Evolutionary conservation across 306 rosid species (phyloP).

Genomic region (Quercus variabilis): DNA sequence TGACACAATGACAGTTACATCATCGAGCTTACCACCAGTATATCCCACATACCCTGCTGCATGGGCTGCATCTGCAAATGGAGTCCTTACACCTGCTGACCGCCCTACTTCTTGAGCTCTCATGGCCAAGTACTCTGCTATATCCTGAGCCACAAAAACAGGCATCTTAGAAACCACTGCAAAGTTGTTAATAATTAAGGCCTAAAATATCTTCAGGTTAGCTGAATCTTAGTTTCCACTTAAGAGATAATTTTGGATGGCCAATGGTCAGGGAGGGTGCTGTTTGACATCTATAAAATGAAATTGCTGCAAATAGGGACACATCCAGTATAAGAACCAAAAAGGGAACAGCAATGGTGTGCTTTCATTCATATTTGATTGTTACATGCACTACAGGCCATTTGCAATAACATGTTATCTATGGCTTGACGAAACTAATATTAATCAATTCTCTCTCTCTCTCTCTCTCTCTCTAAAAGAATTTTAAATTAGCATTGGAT

Average conservation of each 20-base stretch:
- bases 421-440: not conserved
- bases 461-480: not conserved
- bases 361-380: not conserved
- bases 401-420: not conserved
- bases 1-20: constrained; percentile 67
- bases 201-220: not conserved
- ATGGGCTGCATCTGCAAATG: constrained; percentile 68
- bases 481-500: not conserved
- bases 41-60: constrained; percentile 62
- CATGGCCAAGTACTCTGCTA: constrained; percentile 54
- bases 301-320: not conserved
- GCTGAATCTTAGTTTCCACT: not conserved
- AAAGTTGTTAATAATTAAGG: not conserved
- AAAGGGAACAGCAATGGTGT: not conserved
- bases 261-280: not conserved
- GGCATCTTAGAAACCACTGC: not conserved
- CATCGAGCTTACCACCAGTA: constrained; percentile 72
- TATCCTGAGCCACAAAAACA: constrained; percentile 44
- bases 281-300: not conserved
- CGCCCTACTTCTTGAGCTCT: constrained; percentile 69
- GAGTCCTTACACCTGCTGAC: constrained; percentile 52
- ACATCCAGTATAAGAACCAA: not conserved
- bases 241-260: not conserved
- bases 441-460: not conserved
- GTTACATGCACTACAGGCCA: not conserved